These are phyloP conservation scores for Pelargonium cotyledonis DNA, from an alignment of 441 rosid genomes.

Conservation along the genomic window DNA sequence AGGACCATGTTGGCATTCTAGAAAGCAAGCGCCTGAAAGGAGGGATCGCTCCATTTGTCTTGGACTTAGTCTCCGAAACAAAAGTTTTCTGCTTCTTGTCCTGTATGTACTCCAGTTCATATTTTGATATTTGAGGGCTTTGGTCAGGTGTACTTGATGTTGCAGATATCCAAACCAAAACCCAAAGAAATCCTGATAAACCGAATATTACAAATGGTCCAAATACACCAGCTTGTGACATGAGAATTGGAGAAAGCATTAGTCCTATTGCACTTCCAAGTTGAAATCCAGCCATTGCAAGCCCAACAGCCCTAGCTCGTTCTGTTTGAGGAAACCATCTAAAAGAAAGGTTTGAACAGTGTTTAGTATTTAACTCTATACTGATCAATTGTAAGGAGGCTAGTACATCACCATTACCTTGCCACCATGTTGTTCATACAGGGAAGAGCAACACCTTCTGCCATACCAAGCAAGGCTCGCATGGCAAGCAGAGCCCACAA, in stretches of 20 bases:
- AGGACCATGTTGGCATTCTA: conserved; percentile 88
- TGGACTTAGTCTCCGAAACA: conserved; percentile 33
- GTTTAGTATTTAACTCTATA: conserved; percentile 21
- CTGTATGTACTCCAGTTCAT: conserved; percentile 65
- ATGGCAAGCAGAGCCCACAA: conserved; percentile 58
- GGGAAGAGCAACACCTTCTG: conserved; percentile 97
- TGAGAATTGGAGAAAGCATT: conserved; percentile 74
- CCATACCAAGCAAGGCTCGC: conserved; percentile 74
- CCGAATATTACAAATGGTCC: conserved; percentile 94
- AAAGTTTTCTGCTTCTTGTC: conserved; percentile 36
- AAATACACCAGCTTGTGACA: conserved; percentile 76
- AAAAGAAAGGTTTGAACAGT: conserved; percentile 33
- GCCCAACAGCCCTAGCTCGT: conserved; percentile 84
- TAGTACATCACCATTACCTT: conserved; percentile 41
- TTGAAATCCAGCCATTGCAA: conserved; percentile 95
- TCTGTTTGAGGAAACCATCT: conserved; percentile 96
- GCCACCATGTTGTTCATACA: conserved; percentile 96
- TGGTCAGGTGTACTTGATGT: conserved; percentile 60
- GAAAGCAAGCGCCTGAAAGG: conserved; percentile 77
- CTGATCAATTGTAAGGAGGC: conserved; percentile 19
- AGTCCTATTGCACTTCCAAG: conserved; percentile 93
- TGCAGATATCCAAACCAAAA: conserved; percentile 87
- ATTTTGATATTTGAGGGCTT: conserved; percentile 74
- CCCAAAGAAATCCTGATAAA: conserved; percentile 86
- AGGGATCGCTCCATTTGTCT: conserved; percentile 46